phyloP scores from a whole-genome alignment of 306 rosid species.

The Quercus cerris region DNA sequence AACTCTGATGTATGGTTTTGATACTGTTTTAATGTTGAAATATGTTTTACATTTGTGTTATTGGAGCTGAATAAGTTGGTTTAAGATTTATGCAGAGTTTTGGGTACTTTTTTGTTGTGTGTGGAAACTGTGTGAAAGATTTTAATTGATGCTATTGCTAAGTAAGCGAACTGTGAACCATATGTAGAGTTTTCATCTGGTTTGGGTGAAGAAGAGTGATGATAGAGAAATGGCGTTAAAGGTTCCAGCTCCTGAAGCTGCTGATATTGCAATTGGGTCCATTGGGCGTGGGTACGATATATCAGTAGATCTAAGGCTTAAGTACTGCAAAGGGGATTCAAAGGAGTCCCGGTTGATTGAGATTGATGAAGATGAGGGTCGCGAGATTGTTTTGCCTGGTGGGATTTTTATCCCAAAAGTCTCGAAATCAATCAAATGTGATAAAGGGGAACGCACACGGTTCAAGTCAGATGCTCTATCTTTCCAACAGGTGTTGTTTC shows the following conservation, averaged over 20 bases:
- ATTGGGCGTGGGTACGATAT: constrained; percentile 92
- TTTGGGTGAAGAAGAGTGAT: constrained; percentile 42
- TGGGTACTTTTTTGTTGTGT: neutral
- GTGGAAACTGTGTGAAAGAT: constrained; percentile 3
- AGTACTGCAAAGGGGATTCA: constrained; percentile 75
- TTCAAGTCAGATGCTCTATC: constrained; percentile 95
- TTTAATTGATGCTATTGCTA: constrained; percentile 1
- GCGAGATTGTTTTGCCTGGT: constrained; percentile 75
- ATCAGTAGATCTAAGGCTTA: constrained; percentile 71
- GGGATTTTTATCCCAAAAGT: constrained; percentile 72
- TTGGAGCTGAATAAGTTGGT: neutral
- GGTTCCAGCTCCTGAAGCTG: constrained; percentile 59
- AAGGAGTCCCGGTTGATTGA: constrained; percentile 63
- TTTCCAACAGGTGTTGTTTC: constrained; percentile 79
- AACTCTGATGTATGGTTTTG: neutral
- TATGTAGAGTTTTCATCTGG: constrained; percentile 22
- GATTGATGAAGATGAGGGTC: constrained; percentile 59
- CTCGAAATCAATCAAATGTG: constrained; percentile 82
- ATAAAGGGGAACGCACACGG: constrained; percentile 92
- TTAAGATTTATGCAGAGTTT: neutral
- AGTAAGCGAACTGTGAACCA: constrained; percentile 8
- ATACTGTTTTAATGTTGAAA: neutral
- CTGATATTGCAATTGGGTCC: constrained; percentile 80
- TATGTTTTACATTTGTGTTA: neutral
- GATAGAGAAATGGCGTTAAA: constrained; percentile 82